phyloP scores from a whole-genome alignment of 352 stramenopile genomes.

The Pythium aquatile region DNA sequence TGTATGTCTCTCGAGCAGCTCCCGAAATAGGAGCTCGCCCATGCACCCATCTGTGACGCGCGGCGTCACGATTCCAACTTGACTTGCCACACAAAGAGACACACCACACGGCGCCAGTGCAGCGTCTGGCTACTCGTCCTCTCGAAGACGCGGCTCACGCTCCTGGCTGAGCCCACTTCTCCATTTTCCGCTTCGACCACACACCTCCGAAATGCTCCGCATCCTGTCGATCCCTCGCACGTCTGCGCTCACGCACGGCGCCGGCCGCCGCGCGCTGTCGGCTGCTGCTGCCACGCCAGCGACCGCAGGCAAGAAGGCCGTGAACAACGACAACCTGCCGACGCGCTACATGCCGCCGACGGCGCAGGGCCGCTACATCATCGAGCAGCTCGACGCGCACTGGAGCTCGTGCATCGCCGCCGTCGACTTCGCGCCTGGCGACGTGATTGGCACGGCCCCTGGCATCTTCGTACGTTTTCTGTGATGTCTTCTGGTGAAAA shows the following conservation, averaged over 20 bases:
- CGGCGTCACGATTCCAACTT: conserved; percentile 23
- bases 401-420: conserved; percentile 75
- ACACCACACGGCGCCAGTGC: not conserved
- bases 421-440: conserved; percentile 54
- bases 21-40: not conserved
- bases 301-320: conserved; percentile 23
- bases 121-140: not conserved
- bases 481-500: not conserved
- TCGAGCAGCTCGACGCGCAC: conserved; percentile 68
- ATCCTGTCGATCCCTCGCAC: conserved; percentile 19
- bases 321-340: conserved; percentile 25
- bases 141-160: not conserved
- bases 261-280: conserved; percentile 47
- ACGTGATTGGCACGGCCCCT: conserved; percentile 68
- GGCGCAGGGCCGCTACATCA: conserved; percentile 64
- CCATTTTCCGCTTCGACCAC: not conserved
- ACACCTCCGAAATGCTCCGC: conserved; percentile 14
- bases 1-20: conserved; percentile 17
- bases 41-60: conserved; percentile 28
- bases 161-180: conserved; percentile 4
- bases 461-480: conserved; percentile 61
- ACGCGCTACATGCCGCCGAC: conserved; percentile 57
- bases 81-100: not conserved
- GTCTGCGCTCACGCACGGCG: not conserved
- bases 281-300: conserved; percentile 28